Evolutionary conservation across 176 grass and related monocot species (phyloP).

Genomic region (Eremochloa ophiuroides): DNA sequence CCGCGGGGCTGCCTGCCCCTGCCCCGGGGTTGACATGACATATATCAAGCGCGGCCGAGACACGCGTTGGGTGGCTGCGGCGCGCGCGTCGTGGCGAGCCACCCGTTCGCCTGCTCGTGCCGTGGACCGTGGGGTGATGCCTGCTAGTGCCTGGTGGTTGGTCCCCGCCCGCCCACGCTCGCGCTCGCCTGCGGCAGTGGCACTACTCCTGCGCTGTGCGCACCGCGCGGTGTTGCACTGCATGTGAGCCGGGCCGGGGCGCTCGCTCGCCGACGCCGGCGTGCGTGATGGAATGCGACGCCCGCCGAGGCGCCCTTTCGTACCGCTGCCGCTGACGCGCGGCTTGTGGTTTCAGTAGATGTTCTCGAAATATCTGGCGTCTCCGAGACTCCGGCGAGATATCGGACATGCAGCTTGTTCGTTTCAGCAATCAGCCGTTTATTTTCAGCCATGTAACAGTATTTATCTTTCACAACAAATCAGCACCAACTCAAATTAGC

Average conservation of each 20-base stretch:
- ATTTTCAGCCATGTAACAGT: too few relatives aligned
- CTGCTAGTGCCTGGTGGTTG: not conserved
- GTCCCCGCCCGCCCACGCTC: not conserved
- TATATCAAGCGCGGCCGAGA: not conserved
- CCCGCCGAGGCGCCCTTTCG: too few relatives aligned
- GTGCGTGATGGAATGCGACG: not conserved
- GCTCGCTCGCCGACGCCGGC: not conserved
- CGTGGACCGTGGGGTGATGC: not conserved
- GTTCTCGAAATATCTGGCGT: slow-evolving; percentile 16
- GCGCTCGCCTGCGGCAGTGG: not conserved
- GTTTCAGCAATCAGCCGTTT: too few relatives aligned
- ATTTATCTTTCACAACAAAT: too few relatives aligned
- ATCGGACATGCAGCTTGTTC: not conserved
- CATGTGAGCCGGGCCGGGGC: not conserved
- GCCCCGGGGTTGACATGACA: slow-evolving; percentile 23
- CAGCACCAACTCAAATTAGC: too few relatives aligned
- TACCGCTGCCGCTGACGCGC: not conserved
- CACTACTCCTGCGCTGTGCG: not conserved
- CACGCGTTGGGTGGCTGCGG: slow-evolving; percentile 39
- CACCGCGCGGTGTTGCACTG: not conserved
- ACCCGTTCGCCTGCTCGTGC: not conserved
- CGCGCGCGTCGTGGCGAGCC: slow-evolving; percentile 18
- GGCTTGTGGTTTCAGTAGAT: not conserved
- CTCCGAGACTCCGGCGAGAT: not conserved
- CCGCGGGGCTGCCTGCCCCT: not conserved